Evolutionary conservation across 352 stramenopile genomes (phyloP).

Genomic region (Globisporangium okanoganense): DNA sequence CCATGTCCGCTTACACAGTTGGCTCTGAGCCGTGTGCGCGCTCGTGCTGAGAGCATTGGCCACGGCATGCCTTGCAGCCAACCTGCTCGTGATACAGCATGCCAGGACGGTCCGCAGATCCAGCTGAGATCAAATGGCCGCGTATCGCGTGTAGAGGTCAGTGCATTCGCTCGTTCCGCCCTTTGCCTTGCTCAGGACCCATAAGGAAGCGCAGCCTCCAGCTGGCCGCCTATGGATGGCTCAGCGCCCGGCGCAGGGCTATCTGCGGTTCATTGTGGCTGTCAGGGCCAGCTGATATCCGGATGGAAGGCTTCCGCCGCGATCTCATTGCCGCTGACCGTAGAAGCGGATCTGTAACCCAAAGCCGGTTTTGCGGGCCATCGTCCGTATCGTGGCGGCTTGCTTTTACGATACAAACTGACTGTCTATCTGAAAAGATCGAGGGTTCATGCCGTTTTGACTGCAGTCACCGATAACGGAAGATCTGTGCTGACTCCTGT

Average conservation of each 20-base stretch:
- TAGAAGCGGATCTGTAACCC: neutral
- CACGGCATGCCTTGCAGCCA: neutral
- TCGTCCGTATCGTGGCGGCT: too few species aligned
- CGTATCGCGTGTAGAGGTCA: neutral
- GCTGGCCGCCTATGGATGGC: neutral
- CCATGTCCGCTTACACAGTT: neutral
- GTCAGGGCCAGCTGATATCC: neutral
- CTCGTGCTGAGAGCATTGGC: neutral
- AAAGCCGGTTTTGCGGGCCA: neutral
- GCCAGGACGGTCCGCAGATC: neutral
- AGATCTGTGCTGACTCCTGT: slow-evolving; percentile 2
- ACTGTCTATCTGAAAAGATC: neutral
- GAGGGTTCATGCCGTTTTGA: neutral
- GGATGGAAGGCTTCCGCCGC: neutral
- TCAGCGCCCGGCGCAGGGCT: too few species aligned
- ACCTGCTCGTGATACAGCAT: neutral
- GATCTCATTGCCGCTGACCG: neutral
- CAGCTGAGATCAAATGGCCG: neutral
- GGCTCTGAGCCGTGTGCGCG: neutral
- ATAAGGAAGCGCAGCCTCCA: neutral
- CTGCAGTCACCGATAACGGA: neutral
- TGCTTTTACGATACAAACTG: slow-evolving; percentile 6
- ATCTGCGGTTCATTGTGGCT: too few species aligned
- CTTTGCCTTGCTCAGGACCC: neutral
- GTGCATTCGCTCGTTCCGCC: neutral